These are phyloP conservation scores for Colletotrichum orchidophilum DNA, from an alignment of 2,329 filamentous ascomycete species.

Conservation along the genomic window DNA sequence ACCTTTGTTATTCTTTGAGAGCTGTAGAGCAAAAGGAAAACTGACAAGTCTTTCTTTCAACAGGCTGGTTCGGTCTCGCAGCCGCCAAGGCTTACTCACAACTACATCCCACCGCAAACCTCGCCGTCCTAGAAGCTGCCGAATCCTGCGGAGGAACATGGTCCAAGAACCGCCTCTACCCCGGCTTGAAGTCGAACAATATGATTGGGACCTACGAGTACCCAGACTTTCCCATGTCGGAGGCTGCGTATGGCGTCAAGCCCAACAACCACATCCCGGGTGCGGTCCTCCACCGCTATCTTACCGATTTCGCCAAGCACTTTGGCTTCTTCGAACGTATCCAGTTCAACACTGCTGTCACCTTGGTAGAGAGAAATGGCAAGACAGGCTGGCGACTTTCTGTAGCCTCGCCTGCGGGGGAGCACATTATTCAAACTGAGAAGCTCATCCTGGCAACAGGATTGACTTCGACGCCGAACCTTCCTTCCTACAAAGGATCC, in stretches of 20 bases:
- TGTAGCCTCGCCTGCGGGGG: background rate
- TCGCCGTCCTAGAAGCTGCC: slow-evolving; percentile 61
- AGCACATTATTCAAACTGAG: slow-evolving; percentile 37
- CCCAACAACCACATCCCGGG: background rate
- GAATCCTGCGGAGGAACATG: slow-evolving; percentile 67
- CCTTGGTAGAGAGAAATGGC: background rate
- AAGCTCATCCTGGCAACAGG: slow-evolving; percentile 63
- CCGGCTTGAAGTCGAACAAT: slow-evolving; percentile 71
- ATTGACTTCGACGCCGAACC: slow-evolving; percentile 53
- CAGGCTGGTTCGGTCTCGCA: slow-evolving; percentile 57
- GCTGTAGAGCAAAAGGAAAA: too few relatives aligned
- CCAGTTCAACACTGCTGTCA: background rate
- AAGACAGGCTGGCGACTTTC: background rate
- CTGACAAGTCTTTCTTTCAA: slow-evolving; percentile 41
- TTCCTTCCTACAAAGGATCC: slow-evolving; percentile 61
- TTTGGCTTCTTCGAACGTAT: background rate
- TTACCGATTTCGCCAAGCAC: background rate
- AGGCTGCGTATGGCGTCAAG: slow-evolving; percentile 51
- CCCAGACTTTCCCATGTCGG: slow-evolving; percentile 69
- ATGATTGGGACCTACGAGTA: slow-evolving; percentile 71
- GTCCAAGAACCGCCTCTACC: slow-evolving; percentile 66
- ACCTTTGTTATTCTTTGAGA: background rate
- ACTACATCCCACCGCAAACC: slow-evolving; percentile 54
- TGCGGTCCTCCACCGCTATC: background rate
- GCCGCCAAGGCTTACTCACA: slow-evolving; percentile 62